Conservation (phyloP, 352 stramenopile genomes). For the Pythium folliculosum region DNA sequence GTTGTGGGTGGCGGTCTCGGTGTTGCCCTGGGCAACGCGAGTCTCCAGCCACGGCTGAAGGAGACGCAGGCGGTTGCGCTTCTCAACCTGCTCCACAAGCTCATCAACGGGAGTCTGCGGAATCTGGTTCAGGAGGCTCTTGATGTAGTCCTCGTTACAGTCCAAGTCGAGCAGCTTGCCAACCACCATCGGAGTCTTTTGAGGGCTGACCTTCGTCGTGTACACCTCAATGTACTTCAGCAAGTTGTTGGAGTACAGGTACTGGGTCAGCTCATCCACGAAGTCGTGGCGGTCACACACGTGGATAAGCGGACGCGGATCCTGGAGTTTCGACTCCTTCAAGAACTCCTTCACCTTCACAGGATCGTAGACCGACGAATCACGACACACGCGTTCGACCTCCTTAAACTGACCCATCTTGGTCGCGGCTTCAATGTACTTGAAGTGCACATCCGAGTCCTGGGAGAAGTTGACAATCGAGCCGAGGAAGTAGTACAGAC, state of each 20-base stretch:
- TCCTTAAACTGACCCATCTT: slow-evolving; percentile 99
- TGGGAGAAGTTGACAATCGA: slow-evolving; percentile 99
- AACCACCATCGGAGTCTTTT: slow-evolving; percentile 98
- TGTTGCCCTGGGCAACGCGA: slow-evolving; percentile 98
- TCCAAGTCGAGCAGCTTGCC: slow-evolving; percentile 98
- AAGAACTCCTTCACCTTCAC: slow-evolving; percentile 99
- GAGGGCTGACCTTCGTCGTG: slow-evolving; percentile 96
- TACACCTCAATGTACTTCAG: slow-evolving; percentile 99
- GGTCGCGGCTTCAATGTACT: slow-evolving; percentile 99
- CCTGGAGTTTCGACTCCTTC: slow-evolving; percentile 99
- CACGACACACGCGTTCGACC: slow-evolving; percentile 98
- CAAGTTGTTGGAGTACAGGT: slow-evolving; percentile 99
- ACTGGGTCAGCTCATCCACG: slow-evolving; percentile 99
- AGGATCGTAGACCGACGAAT: slow-evolving; percentile 99
- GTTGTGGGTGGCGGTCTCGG: slow-evolving; percentile 99
- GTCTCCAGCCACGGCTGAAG: slow-evolving; percentile 99
- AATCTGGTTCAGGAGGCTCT: slow-evolving; percentile 99
- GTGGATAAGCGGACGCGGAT: slow-evolving; percentile 99
- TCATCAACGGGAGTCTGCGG: slow-evolving; percentile 95
- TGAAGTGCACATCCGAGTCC: slow-evolving; percentile 98
- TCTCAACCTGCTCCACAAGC: slow-evolving; percentile 98
- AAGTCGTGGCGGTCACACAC: slow-evolving; percentile 99
- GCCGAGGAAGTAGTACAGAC: slow-evolving; percentile 98
- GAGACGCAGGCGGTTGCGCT: slow-evolving; percentile 98
- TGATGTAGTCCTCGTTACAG: slow-evolving; percentile 99